phyloP scores from a whole-genome alignment of 2,329 filamentous ascomycete species.

The Nothophaeocryptopus gaeumannii region DNA sequence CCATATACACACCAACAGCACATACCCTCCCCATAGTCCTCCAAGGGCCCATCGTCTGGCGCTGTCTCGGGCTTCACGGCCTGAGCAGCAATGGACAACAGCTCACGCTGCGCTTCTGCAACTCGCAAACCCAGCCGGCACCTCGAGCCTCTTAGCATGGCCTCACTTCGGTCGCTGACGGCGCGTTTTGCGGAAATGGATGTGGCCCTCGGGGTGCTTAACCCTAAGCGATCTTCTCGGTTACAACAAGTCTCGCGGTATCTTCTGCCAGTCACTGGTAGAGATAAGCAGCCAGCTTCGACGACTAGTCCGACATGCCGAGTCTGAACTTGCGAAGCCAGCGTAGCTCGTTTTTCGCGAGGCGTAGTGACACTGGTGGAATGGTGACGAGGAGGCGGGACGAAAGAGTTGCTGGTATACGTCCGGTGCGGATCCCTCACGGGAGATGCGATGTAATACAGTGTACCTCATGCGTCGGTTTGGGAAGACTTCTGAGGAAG shows the following conservation, averaged over 20 bases:
- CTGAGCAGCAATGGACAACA: constrained; percentile 18
- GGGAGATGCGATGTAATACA: constrained; percentile 33
- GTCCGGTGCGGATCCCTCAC: constrained; percentile 29
- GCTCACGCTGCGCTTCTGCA: constrained; percentile 33
- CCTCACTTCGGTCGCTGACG: constrained; percentile 50
- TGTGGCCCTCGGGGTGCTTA: constrained; percentile 69
- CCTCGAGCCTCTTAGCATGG: constrained; percentile 54
- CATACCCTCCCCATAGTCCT: constrained; percentile 76
- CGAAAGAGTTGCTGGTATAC: constrained; percentile 34
- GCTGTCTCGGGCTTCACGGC: constrained; percentile 52
- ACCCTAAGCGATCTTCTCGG: constrained; percentile 82
- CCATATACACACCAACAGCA: constrained; percentile 53
- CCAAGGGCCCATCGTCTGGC: constrained; percentile 68
- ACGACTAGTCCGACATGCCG: constrained; percentile 56
- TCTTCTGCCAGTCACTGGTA: constrained; percentile 29
- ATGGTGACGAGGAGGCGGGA: constrained; percentile 18
- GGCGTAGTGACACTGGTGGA: constrained; percentile 13
- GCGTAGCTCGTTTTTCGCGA: constrained; percentile 7
- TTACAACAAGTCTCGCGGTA: constrained; percentile 50
- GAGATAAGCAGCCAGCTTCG: constrained; percentile 64
- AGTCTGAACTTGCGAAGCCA: constrained; percentile 15
- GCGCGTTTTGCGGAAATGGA: constrained; percentile 34
- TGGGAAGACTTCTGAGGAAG: constrained; percentile 73
- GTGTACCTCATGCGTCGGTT: constrained; percentile 68
- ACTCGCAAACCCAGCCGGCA: constrained; percentile 10